Evolutionary conservation across 2,329 filamentous ascomycete genomes (phyloP), one percentile per base, ranked within the genome.

Genomic region (Alternaria ethzedia): DNA sequence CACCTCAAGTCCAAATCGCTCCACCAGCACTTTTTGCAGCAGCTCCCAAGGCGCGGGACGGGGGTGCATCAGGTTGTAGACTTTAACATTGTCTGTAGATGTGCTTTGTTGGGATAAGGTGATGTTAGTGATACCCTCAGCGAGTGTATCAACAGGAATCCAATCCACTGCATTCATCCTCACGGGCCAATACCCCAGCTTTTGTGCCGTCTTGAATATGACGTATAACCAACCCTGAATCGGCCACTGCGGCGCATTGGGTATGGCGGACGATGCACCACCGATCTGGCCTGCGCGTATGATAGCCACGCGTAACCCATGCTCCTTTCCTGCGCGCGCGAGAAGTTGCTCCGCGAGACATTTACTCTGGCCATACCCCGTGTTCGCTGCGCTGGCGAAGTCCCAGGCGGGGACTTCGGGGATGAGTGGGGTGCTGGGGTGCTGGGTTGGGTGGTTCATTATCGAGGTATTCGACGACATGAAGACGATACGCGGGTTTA

Each of bases 31-130:
- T 9, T 30, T 28, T 4, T 58, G 26, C 3, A 51, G 32, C 21
- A 58, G 3, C 5, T 6, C 32, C 21, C 43, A 58, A 13, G 55
- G 55, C 11, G 32, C 55, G 1, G 55, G 55, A 2, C 43, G 25
- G n/a, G 55, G 55, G 28, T 58, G 45, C 55, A 58, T 58, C 55
- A 58, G 51, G n/a, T 58, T 58, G 9, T 51, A 58, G 1, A 58
- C 55, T 1, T 25, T 49, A n/a, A 43, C 55, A 4, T 30, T 17
- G 45, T 51, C 49, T 26, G 17, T 13, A 15, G 30, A 36, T 15
- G 15, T n/a, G 32, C 21, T 50, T n/a, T 8, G 49, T 10, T 12
- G 55, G 8, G 55, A 43, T 7, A 26, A 17, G 0, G 55, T 58
- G 12, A 58, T 28, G 15, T 47, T 36, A 17, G 55, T 17, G 12